Base-by-base conservation (phyloP, 257 asterid species). In the Leptodermis oblonga region DNA sequence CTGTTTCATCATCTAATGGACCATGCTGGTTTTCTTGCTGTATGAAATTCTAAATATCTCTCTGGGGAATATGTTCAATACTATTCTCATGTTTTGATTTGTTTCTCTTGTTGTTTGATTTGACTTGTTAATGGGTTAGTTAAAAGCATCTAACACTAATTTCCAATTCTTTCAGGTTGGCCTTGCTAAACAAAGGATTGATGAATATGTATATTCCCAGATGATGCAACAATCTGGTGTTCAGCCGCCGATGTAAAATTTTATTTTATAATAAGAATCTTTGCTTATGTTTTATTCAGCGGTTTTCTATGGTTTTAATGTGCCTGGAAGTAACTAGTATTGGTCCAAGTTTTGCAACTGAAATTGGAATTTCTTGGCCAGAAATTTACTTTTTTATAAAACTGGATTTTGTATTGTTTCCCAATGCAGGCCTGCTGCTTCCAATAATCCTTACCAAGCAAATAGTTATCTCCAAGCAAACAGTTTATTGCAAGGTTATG, bases 181-280 rank as follows among this genome's bases (percentile, higher is more conserved):
- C 78, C 86, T 90, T 52, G 97, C 97, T 69, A 92, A 88, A 84
- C 95, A 84, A 78, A 86, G 97, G 46, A 91, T 92, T 28, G 98
- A 92, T 78, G 97, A 92, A 76, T 92, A 90, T 60, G 92, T 86
- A 31, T 90, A 90, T 72, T 89, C 92, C 74, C 96, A 90, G 78
- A 79, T 92, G 88, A 81, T 90, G 92, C 77, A 84, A 70, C 88
- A 86, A 81, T 77, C 85, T 12, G 89, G 92, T 74, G 80, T 79
- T 42, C 89, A 84, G 41, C 86, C 69, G 60, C 71, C 81, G 17
- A 68, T 81, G 93, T 88, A 80, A 30, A 4, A 53, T 55, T 17
- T 42, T 52, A 45, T 69, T 41, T 70, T 36, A 54, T 25, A 12
- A 43, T 64, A 25, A 20, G 10, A 34, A 39, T 64, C 46, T 37